Conservation (phyloP, 2,329 filamentous ascomycete species). For the Microsporum ferrugineum region DNA sequence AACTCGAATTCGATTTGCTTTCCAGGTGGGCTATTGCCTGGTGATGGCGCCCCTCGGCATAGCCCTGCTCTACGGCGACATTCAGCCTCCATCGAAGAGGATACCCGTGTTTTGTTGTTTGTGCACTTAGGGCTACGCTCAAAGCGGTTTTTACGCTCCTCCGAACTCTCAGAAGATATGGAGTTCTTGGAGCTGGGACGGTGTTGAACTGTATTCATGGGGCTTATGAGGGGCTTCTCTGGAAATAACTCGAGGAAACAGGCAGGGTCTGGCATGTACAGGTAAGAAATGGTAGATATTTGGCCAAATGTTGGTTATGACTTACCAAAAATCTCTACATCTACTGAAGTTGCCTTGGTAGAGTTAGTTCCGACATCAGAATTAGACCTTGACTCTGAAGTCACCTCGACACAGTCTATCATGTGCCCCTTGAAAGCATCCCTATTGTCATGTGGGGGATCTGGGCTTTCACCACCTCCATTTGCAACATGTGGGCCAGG, state of each 20-base stretch:
- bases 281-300: not conserved
- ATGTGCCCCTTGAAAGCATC: constrained; percentile 14
- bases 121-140: not conserved
- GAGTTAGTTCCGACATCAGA: not conserved
- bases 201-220: not conserved
- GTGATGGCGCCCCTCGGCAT: not conserved
- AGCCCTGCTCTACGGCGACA: not conserved
- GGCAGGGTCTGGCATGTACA: not conserved
- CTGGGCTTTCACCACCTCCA: constrained; percentile 15
- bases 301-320: not conserved
- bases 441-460: constrained; percentile 10
- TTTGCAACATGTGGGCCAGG: constrained; percentile 9
- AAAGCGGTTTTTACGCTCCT: not conserved
- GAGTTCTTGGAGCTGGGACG: not conserved
- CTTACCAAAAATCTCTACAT: not conserved
- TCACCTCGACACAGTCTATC: constrained; percentile 10
- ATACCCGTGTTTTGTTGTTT: not conserved
- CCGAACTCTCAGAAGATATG: not conserved
- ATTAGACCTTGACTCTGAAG: not conserved
- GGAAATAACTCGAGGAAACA: not conserved
- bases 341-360: not conserved
- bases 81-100: not conserved
- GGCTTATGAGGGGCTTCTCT: not conserved
- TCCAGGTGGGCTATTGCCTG: not conserved
- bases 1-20: not conserved